These are phyloP conservation scores for Clarireedia hainanense DNA, from an alignment of 2,329 filamentous ascomycete species.

Conservation along the genomic window DNA sequence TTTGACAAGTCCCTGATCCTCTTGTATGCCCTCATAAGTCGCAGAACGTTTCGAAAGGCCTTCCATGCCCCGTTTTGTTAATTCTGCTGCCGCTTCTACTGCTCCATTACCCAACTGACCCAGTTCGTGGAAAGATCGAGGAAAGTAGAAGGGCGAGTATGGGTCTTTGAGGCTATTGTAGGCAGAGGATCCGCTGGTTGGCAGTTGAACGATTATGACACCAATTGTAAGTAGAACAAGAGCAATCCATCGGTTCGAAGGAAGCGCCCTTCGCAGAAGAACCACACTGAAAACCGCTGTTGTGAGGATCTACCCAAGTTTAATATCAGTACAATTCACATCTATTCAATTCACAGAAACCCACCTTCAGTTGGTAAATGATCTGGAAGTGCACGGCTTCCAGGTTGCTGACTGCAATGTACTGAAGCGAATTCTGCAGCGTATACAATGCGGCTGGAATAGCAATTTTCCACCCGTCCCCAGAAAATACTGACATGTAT, in stretches of 20 bases:
- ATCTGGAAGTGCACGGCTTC: conserved; percentile 92
- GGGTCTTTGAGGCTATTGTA: conserved; percentile 57
- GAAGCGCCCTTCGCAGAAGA: conserved; percentile 64
- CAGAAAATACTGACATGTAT: conserved; percentile 72
- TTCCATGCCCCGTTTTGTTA: conserved; percentile 41
- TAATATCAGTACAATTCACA: conserved; percentile 10
- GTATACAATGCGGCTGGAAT: conserved; percentile 86
- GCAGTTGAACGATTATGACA: conserved; percentile 78
- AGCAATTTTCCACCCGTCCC: conserved; percentile 90
- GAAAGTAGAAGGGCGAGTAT: conserved; percentile 53
- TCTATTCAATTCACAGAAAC: conserved; percentile 7
- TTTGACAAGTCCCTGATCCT: conserved; percentile 43
- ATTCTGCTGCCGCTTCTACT: conserved; percentile 41
- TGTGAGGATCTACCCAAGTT: conserved; percentile 57
- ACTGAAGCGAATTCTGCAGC: conserved; percentile 87
- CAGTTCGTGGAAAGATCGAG: conserved; percentile 70
- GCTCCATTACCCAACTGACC: conserved; percentile 52
- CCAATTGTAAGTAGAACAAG: conserved; percentile 73
- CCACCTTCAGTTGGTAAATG: conserved; percentile 82
- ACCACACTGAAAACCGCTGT: conserved; percentile 81
- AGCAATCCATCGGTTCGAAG: conserved; percentile 69
- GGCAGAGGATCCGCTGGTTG: conserved; percentile 48
- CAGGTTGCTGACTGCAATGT: conserved; percentile 82
- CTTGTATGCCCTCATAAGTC: conserved; percentile 82
- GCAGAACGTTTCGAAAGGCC: conserved; percentile 63